phyloP scores from a whole-genome alignment of 371 early-diverging fungal species.

The Fennellomyces sp. region DNA sequence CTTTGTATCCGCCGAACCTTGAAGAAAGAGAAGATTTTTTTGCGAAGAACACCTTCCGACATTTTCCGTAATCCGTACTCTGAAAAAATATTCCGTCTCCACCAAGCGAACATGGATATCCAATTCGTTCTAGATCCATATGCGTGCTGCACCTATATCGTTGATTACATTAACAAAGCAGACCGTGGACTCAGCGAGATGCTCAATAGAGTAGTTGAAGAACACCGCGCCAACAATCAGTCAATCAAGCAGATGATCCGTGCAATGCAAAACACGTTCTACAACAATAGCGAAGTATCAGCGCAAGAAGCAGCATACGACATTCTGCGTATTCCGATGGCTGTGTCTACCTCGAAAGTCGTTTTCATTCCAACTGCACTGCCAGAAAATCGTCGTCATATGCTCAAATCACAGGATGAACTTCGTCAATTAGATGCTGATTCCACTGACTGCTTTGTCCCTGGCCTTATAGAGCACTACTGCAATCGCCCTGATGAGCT shows the following conservation, averaged over 20 bases:
- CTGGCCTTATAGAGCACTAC: too few species aligned
- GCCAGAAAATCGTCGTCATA: background rate
- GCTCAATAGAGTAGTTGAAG: background rate
- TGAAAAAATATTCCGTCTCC: background rate
- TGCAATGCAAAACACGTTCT: background rate
- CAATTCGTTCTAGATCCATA: background rate
- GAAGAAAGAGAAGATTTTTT: too few species aligned
- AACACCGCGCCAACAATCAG: background rate
- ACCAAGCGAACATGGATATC: conserved; percentile 4
- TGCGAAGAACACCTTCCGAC: too few species aligned
- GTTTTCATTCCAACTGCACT: background rate
- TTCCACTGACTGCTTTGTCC: too few species aligned
- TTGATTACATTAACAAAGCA: conserved; percentile 2
- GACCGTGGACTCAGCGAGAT: background rate
- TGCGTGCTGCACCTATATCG: background rate
- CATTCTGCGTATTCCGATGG: background rate
- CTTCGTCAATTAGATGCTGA: too few species aligned
- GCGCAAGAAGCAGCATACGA: conserved; percentile 4
- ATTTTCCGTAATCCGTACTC: too few species aligned
- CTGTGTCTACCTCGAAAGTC: background rate
- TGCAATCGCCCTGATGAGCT: too few species aligned
- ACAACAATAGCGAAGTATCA: background rate
- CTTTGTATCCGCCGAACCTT: too few species aligned
- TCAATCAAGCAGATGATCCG: background rate
- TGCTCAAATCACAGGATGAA: too few species aligned